Conservation (phyloP, 2,329 filamentous ascomycete genomes). For the Fusarium humuli region DNA sequence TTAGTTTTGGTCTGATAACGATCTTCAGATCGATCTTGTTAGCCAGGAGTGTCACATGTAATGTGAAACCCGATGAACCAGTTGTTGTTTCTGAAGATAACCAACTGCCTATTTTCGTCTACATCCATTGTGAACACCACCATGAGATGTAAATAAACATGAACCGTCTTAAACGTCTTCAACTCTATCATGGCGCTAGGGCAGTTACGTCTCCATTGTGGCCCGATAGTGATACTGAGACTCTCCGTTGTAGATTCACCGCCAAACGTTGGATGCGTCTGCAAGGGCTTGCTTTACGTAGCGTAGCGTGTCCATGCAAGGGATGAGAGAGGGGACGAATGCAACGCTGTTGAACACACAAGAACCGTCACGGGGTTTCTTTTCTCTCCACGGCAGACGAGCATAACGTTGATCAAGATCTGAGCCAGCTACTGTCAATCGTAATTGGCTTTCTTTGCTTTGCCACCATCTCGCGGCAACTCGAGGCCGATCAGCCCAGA, state of each 20-base stretch:
- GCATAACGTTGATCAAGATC: background rate
- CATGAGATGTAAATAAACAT: conserved; percentile 21
- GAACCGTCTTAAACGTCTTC: conserved; percentile 22
- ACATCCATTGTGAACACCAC: background rate
- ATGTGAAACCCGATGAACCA: conserved; percentile 13
- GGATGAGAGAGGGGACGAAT: conserved; percentile 31
- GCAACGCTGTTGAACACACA: conserved; percentile 20
- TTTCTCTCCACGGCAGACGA: background rate
- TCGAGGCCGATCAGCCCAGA: conserved; percentile 7
- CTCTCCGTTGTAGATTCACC: conserved; percentile 43
- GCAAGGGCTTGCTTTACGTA: conserved; percentile 27
- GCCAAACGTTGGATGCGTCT: conserved; percentile 32
- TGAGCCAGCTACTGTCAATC: conserved; percentile 6
- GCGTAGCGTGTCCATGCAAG: conserved; percentile 41
- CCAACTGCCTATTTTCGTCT: background rate
- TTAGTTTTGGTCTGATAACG: conserved; percentile 39
- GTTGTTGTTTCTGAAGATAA: conserved; percentile 4
- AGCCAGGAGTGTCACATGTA: conserved; percentile 28
- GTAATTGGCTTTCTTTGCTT: conserved; percentile 5
- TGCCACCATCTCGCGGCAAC: conserved; percentile 22
- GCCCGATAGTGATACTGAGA: conserved; percentile 21
- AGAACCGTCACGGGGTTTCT: conserved; percentile 23
- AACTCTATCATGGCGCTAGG: conserved; percentile 13
- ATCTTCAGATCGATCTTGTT: conserved; percentile 28
- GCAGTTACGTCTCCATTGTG: conserved; percentile 32